These are phyloP conservation scores for Poa annua DNA, from an alignment of 176 grass and related monocot species.

Conservation along the genomic window DNA sequence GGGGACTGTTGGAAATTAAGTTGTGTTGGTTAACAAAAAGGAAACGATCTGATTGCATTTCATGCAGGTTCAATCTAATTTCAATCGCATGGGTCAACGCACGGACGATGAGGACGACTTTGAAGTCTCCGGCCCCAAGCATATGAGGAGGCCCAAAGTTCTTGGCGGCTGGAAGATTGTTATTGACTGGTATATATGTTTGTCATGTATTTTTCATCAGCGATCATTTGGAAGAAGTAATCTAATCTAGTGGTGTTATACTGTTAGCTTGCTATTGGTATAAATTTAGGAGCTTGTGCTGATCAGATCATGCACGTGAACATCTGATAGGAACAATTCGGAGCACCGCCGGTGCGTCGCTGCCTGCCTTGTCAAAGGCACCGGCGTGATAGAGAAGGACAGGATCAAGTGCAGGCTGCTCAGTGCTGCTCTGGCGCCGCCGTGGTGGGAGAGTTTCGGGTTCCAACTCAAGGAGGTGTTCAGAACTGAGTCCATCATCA, in stretches of 20 bases:
- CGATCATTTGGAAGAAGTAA: neutral
- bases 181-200: neutral
- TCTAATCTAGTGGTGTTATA: too few species aligned
- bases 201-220: neutral
- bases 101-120: neutral
- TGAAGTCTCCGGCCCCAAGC: neutral
- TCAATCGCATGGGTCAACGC: neutral
- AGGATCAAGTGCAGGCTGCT: neutral
- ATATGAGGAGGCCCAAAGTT: neutral
- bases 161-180: neutral
- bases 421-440: neutral
- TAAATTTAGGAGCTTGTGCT: neutral
- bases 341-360: neutral
- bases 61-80: neutral
- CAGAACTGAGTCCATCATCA: neutral
- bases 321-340: neutral
- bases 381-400: neutral
- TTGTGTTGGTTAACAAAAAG: neutral
- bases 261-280: neutral
- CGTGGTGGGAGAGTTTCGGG: neutral
- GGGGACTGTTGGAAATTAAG: too few species aligned
- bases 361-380: neutral
- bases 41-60: neutral
- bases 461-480: neutral
- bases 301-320: neutral